phyloP scores from a whole-genome alignment of 1,284 basidiomycete genomes.

The Austropuccinia psidii region DNA sequence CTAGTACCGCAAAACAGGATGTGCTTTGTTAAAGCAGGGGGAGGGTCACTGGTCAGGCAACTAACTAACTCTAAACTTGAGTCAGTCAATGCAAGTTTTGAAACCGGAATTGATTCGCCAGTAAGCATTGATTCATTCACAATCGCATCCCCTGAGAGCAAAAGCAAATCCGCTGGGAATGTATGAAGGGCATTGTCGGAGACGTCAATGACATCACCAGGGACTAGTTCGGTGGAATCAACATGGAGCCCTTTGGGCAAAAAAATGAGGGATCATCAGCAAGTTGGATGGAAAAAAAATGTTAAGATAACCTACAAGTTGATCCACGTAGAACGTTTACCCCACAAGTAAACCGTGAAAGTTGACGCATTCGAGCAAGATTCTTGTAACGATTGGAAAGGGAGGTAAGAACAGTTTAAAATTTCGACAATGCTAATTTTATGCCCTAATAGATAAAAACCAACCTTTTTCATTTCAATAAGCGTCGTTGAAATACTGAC shows the following conservation, averaged over 20 bases:
- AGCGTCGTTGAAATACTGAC: conserved; percentile 79
- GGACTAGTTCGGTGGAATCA: conserved; percentile 74
- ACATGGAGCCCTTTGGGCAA: conserved; percentile 44
- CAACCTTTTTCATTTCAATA: conserved; percentile 80
- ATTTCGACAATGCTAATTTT: neutral
- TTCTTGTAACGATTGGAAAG: conserved; percentile 54
- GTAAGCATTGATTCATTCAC: conserved; percentile 99
- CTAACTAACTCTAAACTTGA: conserved; percentile 37
- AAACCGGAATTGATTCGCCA: conserved; percentile 88
- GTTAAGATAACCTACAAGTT: conserved; percentile 55
- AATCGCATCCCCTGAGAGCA: conserved; percentile 90
- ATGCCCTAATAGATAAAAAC: conserved; percentile 35
- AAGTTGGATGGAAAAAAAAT: neutral
- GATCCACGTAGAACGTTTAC: conserved; percentile 67
- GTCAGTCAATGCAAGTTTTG: conserved; percentile 61
- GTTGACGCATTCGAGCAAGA: conserved; percentile 86
- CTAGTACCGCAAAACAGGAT: conserved; percentile 89
- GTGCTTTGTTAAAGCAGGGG: conserved; percentile 66
- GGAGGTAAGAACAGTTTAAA: neutral
- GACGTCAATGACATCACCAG: conserved; percentile 87
- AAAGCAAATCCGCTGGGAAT: conserved; percentile 83
- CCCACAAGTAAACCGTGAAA: conserved; percentile 83
- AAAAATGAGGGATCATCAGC: conserved; percentile 39
- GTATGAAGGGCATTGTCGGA: conserved; percentile 65
- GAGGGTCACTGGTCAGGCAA: conserved; percentile 52